Evolutionary conservation across 2,329 filamentous ascomycete genomes (phyloP).

Genomic region (Nigrospora oryzae): DNA sequence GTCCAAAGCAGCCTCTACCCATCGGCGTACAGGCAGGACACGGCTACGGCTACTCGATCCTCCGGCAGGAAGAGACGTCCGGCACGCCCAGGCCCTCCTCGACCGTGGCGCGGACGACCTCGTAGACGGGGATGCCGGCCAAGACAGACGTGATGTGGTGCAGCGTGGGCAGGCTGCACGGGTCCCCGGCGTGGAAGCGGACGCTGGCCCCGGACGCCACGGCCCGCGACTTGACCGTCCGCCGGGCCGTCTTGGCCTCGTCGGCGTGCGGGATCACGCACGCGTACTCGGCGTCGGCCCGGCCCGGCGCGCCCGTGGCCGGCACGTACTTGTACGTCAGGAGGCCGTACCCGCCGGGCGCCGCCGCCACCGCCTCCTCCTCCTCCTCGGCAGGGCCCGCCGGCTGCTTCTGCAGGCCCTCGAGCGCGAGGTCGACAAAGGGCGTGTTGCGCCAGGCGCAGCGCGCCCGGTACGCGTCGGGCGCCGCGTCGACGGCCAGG

Average conservation of each 20-base stretch:
- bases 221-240: slow-evolving; percentile 21
- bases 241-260: slow-evolving; percentile 20
- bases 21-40: too few species aligned
- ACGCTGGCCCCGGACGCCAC: slow-evolving; percentile 31
- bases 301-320: slow-evolving; percentile 37
- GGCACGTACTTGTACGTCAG: slow-evolving; percentile 52
- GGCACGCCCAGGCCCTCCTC: slow-evolving; percentile 44
- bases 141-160: slow-evolving; percentile 47
- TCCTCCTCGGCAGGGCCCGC: background rate
- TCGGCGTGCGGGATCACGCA: slow-evolving; percentile 26
- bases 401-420: slow-evolving; percentile 21
- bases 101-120: slow-evolving; percentile 45
- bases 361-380: too few species aligned
- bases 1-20: too few species aligned
- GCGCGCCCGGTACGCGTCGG: slow-evolving; percentile 23
- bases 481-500: slow-evolving; percentile 30
- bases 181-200: slow-evolving; percentile 38
- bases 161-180: slow-evolving; percentile 49
- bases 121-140: slow-evolving; percentile 47
- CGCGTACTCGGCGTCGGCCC: slow-evolving; percentile 46
- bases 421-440: slow-evolving; percentile 27
- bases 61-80: slow-evolving; percentile 26
- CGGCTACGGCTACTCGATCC: slow-evolving; percentile 6
- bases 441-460: slow-evolving; percentile 32
- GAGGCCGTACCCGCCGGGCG: slow-evolving; percentile 26